A percentile compares a stretch with the other conserved stretches of the same genome.
Conservation (phyloP, 2,329 filamentous ascomycete species). For the Rhinocladiella mackenziei region DNA sequence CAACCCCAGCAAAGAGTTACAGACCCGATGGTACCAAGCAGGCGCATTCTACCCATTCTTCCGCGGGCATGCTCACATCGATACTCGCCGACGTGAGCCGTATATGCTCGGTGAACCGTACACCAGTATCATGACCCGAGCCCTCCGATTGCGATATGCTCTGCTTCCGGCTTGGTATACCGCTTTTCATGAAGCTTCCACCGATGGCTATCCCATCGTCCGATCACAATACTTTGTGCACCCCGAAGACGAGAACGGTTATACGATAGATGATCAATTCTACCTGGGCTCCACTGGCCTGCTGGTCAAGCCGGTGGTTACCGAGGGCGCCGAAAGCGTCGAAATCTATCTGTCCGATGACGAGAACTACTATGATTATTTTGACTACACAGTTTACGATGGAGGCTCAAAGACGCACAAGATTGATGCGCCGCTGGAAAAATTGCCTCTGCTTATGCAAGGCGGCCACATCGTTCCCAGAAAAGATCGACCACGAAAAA, state of each 20-base stretch:
- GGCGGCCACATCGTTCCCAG: constrained; percentile 89
- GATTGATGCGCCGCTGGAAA: constrained; percentile 74
- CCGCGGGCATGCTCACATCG: constrained; percentile 94
- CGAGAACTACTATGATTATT: constrained; percentile 93
- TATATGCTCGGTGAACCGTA: constrained; percentile 84
- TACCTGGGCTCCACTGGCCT: constrained; percentile 86
- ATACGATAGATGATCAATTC: constrained; percentile 85
- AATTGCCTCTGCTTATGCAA: constrained; percentile 84
- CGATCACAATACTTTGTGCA: constrained; percentile 91
- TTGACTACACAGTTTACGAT: constrained; percentile 73
- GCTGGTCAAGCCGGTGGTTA: constrained; percentile 85
- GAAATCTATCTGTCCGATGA: constrained; percentile 85
- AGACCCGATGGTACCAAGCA: constrained; percentile 93
- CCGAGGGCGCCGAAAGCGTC: constrained; percentile 66
- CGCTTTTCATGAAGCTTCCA: constrained; percentile 84
- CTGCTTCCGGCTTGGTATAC: constrained; percentile 95
- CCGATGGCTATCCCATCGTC: constrained; percentile 79
- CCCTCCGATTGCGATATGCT: constrained; percentile 81
- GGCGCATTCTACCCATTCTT: constrained; percentile 98
- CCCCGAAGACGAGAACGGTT: constrained; percentile 79
- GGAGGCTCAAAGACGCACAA: constrained; percentile 66
- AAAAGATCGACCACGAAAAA: constrained; percentile 81
- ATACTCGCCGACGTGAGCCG: constrained; percentile 88
- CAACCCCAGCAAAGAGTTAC: constrained; percentile 86
- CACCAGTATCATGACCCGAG: constrained; percentile 78